Base-by-base conservation (phyloP, 371 early-diverging fungal genomes). In the Sporodiniella umbellata region DNA sequence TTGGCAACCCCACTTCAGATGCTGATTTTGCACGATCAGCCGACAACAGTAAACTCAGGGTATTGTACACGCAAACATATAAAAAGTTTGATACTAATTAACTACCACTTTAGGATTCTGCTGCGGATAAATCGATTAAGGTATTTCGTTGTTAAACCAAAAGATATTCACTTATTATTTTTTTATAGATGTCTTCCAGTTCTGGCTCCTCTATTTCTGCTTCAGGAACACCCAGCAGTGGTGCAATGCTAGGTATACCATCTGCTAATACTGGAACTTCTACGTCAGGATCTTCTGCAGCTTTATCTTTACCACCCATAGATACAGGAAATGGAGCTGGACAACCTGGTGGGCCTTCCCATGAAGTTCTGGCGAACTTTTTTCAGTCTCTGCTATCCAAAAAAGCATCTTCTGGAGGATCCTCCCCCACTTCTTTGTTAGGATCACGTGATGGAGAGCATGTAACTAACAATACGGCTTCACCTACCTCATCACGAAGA, bases 361-460 rank as follows among this genome's bases (percentile, higher is more conserved):
- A 86, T 53, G 92, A 90, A 63, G 89, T 90, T 2, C 63, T 94
- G 39, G 84, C 87, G n/a, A 86, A 85, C 60, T 95, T 94, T 61
- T 95, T 94, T 83, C 86, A 90, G 64, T 85, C 85, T 6, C 74
- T 95, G 43, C 74, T 95, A 33, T 81, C 67, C 26, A 88, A 90
- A 50, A 89, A 88, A 48, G 56, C 70, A 3, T 56, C 65, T 7
- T 48, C 56, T 4, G 56, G 53, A 23, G 54, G 50, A 14, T 37
- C 65, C 15, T 54, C 61, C 14, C 53, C 66, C 19, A 51, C 52
- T 14, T 48, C 53, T 14, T 21, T 56, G 28, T 18, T 47, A 33
- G 51, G 56, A 19, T 55, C 45, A 31, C 58, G 60, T 31, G 55
- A 54, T 15, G 42, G 56, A 22, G 40, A 43, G 15, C 17, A 15